Evolutionary conservation across 371 early-diverging fungal species (phyloP), one percentile per base, ranked within the genome.

Genomic region (Mycotypha africana): DNA sequence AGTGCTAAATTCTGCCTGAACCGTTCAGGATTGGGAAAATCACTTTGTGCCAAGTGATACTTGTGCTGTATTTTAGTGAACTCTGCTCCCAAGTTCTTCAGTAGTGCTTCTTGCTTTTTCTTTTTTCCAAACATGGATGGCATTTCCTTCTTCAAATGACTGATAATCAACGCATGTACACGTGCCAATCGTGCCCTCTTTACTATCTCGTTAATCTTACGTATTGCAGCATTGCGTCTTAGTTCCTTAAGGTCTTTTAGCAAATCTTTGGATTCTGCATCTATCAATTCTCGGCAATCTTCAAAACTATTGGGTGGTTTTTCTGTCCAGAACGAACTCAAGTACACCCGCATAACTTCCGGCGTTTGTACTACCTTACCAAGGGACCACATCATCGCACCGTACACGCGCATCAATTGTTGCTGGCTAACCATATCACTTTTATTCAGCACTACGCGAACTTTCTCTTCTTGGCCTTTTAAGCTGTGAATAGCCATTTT

Each of bases 381-480:
- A 15, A 93, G 73, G 14, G 92, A 89, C 92, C 92, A 92, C 93
- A 93, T 93, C 67, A 93, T 67, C 8, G 93, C 93, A 34, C 93
- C 93, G 49, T 89, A 88, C 0, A 92, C 91, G 23, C 93, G 72
- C 89, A 93, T 86, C 44, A 92, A 68, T 69, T 93, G 88, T 58
- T 92, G 91, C 30, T 82, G 83, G 53, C 68, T 84, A 34, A 93
- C 84, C 83, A 81, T 83, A 56, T 93, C 89, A 46, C 86, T 83
- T 67, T 93, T 93, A 70, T 93, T 93, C 1, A 93, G 69, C 16
- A 92, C 82, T 0, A 91, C 81, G 6, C 89, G 74, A 3, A 90
- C 80, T 58, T 93, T 93, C 45, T 92, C 92, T 41, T 88, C 90
- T 45, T 91, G 85, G 2, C 89, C 89, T 41, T 68, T 79, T 43